Percentiles rank a stretch among this genome's conserved stretches.
Conservation (phyloP, 2,329 filamentous ascomycete genomes). For the Fusarium sp. region DNA sequence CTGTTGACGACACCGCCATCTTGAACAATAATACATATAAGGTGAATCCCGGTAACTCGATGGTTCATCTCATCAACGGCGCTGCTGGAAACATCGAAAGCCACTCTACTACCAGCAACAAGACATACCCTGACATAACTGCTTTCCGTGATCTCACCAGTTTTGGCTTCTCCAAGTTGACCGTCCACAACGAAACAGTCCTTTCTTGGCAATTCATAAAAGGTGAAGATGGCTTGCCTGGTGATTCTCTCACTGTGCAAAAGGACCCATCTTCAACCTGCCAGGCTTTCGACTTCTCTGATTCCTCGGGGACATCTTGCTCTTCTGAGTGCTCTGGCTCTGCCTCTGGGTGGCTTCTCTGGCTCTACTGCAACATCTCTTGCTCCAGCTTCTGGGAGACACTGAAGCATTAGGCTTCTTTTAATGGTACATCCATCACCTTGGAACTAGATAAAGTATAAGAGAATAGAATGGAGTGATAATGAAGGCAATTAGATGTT, state of each 20-base stretch:
- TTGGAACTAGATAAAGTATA: not conserved
- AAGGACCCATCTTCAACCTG: not conserved
- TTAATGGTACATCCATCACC: not conserved
- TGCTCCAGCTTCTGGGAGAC: not conserved
- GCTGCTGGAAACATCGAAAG: conserved; percentile 12
- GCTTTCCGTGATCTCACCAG: not conserved
- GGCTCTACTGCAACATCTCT: not conserved
- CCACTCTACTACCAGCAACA: not conserved
- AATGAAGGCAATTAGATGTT: too few relatives aligned
- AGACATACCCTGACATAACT: rapidly evolving
- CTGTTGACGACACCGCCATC: not conserved
- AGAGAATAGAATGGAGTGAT: not conserved
- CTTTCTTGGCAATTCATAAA: conserved; percentile 6
- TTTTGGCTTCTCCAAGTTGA: conserved; percentile 17
- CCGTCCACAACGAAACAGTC: not conserved
- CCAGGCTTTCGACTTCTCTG: rapidly evolving
- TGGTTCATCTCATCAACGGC: conserved; percentile 5
- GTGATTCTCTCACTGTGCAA: not conserved
- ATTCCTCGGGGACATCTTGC: not conserved
- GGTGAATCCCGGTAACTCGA: not conserved
- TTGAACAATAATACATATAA: not conserved
- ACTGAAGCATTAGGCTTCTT: not conserved
- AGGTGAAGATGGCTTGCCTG: not conserved
- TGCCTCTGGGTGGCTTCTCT: not conserved
- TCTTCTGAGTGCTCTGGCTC: not conserved